Base-by-base conservation (phyloP, 352 stramenopile genomes). In the Thalassiosira mediterranea region DNA sequence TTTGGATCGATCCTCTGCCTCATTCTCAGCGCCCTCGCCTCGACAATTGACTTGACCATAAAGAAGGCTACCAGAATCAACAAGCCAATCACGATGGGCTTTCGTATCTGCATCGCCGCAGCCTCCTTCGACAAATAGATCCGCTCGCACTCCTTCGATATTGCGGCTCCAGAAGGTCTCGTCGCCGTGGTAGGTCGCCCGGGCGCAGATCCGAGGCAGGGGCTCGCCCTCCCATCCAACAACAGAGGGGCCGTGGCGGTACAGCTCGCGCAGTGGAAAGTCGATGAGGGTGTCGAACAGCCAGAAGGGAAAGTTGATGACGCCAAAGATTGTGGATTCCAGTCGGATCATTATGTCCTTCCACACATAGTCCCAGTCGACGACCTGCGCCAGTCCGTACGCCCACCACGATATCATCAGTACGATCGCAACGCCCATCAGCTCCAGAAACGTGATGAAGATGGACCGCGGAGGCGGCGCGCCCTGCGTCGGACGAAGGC, bases 201-300 rank as follows among this genome's bases (percentile, higher is more conserved):
- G 73, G 29, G 69, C 54, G 49, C 80, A 90, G 64, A 90, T 84
- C 7, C 62, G 37, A 7, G 69, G 40, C 8, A 87, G 40, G 15
- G 71, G 28, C 47, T 70, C 57, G 23, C 81, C 75, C 64, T 90
- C 84, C 84, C 84, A 90, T 42, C 84, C 84, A 19, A 88, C 48
- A 11, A 81, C 29, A 19, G 57, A 76, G 23, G 84, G 84, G 34
- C 80, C 84, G 48, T 86, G 58, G 3, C 77, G 62, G 72, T 89
- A 89, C 1, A 86, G 26, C 64, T 87, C 82, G 17, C 40, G 47
- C 0, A 87, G 32, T 34, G 81, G 81, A 31, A 76, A 68, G 23
- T 83, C 69, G 28, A 83, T 38, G 0, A 68, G 54, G 13, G 61
- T 31, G 28, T 72, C 57, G 48, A 63, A 65, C 3, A 78, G 31